Base-by-base conservation (phyloP, 75 land plant species). In the Picea glauca region DNA sequence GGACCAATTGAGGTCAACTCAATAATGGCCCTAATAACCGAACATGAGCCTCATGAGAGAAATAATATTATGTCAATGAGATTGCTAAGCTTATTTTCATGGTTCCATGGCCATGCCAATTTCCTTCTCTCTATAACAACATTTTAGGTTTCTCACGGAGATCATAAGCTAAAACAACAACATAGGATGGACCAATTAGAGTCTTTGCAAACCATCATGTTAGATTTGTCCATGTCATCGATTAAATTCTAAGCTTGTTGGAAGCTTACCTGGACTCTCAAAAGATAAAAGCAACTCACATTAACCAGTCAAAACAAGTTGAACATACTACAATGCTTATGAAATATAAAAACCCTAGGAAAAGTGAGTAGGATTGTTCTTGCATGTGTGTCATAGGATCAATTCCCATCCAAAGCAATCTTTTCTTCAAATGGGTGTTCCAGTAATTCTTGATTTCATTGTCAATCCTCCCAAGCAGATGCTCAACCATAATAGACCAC, bases 241-340 rank as follows among this genome's bases (percentile, higher is more conserved):
- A 20, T 67, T 1, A 67, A 67, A 89, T 89, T 46, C 84, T 81
- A 23, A 81, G 62, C 33, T 87, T 91, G 58, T 62, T 91, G 58
- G 86, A 84, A 78, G 93, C 93, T 57, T 91, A 85, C 82, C 77
- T 91, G 79, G 85, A 89, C 46, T 91, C 91, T 68, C 93, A 87
- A 80, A 91, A 91, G 93, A 91, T 86, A 33, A 78, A 67, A 1
- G 14, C 15, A 17, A 58, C 12, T 13, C 59, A 58, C 15, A 35
- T 35, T 35, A 35, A 35, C 38, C 38, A 35, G 38, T 35, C 38
- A 35, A 35, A 35, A 35, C 38, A 35, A 35, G 38, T 35, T 1
- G 3, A 35, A 35, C 38, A 1, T 35, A 3, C 38, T 35, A 3
- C 38, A 35, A 1, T 35, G 38, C 0, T 35, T 35, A 35, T 35